Base-by-base conservation (phyloP, 805 yeast genomes). In the Yarrowia keelungensis region DNA sequence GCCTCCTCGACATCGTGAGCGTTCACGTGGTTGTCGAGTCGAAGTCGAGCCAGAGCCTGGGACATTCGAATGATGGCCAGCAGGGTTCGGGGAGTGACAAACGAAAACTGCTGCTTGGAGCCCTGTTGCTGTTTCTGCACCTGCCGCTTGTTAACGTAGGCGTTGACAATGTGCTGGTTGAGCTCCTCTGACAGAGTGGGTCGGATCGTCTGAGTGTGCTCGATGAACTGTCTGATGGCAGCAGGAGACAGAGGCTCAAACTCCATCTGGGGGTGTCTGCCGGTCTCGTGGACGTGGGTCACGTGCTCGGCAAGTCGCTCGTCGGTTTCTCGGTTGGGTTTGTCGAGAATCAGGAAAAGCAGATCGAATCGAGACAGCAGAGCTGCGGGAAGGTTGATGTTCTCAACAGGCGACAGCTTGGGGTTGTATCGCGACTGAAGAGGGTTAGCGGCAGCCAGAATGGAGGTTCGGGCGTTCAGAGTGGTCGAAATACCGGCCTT, bases 401-500 rank as follows among this genome's bases (percentile, higher is more conserved):
- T 95, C 75, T 95, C 97, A 71, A 92, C 88, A 2, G 99, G 98
- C 8, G 97, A 90, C 69, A 94, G 79, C 71, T 86, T 85, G 45
- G 97, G 90, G 79, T 95, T 94, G 80, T 95, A 95, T 71, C 98
- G 86, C 69, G 99, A 98, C 77, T 90, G 93, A 45, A 93, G 81
- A 19, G 99, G 99, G 81, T 95, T 95, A n/a, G 99, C 99, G 39
- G 99, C 99, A 0, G 99, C 99, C 71, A 95, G 80, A 70, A 95
- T 91, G 5, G 98, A 93, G 0, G 98, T 86, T 77, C 99, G 86
- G 8, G 99, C 99, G 77, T 95, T 95, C 73, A 95, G 82, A 1
- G 98, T 90, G 2, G 98, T 93, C 78, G 94, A 98, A 75, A 94
- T 94, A 72, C 99, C 99, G 5, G 98, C 99, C 78, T 94, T 94